A percentile compares a stretch with the other conserved stretches of the same genome.
Evolutionary conservation across 148 eudicot species (phyloP).

Genomic region (Camellia sinensis): DNA sequence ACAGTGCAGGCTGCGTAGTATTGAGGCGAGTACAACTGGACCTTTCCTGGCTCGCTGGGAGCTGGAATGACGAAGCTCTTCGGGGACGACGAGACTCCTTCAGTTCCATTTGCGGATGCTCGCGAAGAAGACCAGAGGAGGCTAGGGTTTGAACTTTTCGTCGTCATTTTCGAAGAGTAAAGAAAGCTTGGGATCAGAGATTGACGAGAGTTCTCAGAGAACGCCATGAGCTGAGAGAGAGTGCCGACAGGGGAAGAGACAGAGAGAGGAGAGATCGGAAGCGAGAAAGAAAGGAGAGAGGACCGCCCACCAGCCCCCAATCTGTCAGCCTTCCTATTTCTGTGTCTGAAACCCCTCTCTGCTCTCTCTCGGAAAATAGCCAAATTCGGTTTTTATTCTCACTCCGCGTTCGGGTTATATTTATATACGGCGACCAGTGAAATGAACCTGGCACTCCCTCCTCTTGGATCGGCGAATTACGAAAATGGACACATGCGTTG

Average conservation of each 20-base stretch:
- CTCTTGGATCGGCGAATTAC: too few relatives aligned
- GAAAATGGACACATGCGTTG: too few relatives aligned
- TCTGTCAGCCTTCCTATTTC: slow-evolving; percentile 4
- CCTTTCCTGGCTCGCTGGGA: slow-evolving; percentile 50
- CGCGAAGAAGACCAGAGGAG: not conserved
- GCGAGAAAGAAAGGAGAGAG: slow-evolving; percentile 2
- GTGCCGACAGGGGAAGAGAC: too few relatives aligned
- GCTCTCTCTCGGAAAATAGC: not conserved
- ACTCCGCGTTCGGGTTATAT: too few relatives aligned
- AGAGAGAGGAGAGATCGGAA: not conserved
- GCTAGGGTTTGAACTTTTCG: not conserved
- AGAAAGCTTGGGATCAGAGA: slow-evolving; percentile 41
- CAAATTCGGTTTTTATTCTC: not conserved
- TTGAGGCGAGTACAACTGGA: slow-evolving; percentile 59
- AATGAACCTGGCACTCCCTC: too few relatives aligned
- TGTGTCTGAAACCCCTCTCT: too few relatives aligned
- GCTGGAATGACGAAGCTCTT: slow-evolving; percentile 36
- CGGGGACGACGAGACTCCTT: not conserved
- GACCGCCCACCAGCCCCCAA: not conserved
- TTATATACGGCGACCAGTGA: not conserved
- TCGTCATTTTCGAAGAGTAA: slow-evolving; percentile 19
- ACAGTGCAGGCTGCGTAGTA: slow-evolving; percentile 54
- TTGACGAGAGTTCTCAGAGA: slow-evolving; percentile 12
- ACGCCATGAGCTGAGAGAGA: slow-evolving; percentile 13
- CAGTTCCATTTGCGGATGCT: not conserved